Conservation (phyloP, 2,329 filamentous ascomycete genomes). For the Fulvia fulva region DNA sequence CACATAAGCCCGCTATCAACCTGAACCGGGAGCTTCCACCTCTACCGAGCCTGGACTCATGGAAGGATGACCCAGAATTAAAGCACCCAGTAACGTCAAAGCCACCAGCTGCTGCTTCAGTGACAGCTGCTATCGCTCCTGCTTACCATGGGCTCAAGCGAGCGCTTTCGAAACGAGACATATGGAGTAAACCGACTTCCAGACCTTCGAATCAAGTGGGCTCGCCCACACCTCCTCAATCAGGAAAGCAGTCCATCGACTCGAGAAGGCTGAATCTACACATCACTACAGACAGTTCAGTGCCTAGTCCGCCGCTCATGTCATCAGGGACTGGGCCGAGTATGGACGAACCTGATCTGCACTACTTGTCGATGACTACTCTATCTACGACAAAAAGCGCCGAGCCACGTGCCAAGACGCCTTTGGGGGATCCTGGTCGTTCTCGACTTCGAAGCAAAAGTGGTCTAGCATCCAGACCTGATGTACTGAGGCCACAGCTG, state of each 20-base stretch:
- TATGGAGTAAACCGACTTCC: background rate
- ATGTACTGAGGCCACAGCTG: background rate
- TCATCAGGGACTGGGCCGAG: conserved; percentile 8
- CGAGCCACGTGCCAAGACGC: conserved; percentile 4
- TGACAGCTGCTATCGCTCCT: background rate
- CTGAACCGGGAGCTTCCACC: conserved; percentile 48
- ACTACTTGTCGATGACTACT: conserved; percentile 7
- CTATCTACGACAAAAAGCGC: conserved; percentile 9
- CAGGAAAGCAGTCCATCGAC: conserved; percentile 19
- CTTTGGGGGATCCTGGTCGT: background rate
- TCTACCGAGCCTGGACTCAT: conserved; percentile 43
- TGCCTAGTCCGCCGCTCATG: conserved; percentile 12
- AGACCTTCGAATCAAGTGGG: conserved; percentile 15
- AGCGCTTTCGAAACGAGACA: conserved; percentile 10
- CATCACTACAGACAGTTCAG: conserved; percentile 5
- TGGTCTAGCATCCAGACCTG: background rate
- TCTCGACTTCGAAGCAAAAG: conserved; percentile 11
- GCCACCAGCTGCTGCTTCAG: background rate
- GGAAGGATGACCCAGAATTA: conserved; percentile 23
- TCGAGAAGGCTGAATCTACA: conserved; percentile 3
- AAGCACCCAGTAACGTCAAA: background rate
- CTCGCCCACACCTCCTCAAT: conserved; percentile 18
- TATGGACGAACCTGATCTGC: conserved; percentile 11
- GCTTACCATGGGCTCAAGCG: conserved; percentile 9
- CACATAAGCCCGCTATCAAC: conserved; percentile 32